Conservation (phyloP, 2,329 filamentous ascomycete species). For the Pseudocercospora eumusae region DNA sequence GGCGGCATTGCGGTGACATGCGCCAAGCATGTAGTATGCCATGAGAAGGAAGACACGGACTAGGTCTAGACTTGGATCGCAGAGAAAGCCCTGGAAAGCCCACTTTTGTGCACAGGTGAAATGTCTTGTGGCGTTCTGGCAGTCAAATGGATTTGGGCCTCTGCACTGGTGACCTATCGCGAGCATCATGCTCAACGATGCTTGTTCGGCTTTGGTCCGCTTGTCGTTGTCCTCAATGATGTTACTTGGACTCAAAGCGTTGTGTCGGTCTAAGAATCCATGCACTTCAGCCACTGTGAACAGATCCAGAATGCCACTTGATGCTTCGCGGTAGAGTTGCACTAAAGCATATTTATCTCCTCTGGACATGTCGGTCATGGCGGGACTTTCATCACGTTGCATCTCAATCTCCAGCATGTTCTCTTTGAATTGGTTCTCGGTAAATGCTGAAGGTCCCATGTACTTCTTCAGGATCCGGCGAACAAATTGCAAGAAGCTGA, state of each 20-base stretch:
- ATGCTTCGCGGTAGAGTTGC: constrained; percentile 41
- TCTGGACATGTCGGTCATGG: constrained; percentile 36
- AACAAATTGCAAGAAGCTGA: constrained; percentile 60
- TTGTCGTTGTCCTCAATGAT: constrained; percentile 31
- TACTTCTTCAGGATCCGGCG: constrained; percentile 52
- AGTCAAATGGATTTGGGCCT: constrained; percentile 21
- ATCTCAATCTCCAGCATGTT: constrained; percentile 54
- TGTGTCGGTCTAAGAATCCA: constrained; percentile 25
- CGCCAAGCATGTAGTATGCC: constrained; percentile 61
- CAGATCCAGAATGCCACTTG: constrained; percentile 46
- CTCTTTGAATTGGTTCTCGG: constrained; percentile 53
- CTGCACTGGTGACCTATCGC: constrained; percentile 57
- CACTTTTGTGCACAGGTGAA: constrained; percentile 53
- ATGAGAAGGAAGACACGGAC: constrained; percentile 57
- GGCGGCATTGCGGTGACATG: constrained; percentile 60
- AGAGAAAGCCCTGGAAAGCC: constrained; percentile 55
- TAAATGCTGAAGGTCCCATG: constrained; percentile 58
- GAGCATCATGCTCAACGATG: constrained; percentile 45
- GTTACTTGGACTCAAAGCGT: constrained; percentile 26
- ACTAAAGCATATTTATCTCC: constrained; percentile 39
- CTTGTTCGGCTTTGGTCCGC: constrained; percentile 42
- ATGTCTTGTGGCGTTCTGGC: constrained; percentile 41
- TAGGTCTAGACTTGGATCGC: constrained; percentile 57
- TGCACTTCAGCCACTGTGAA: constrained; percentile 38
- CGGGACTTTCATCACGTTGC: constrained; percentile 24